Evolutionary conservation across 768 basidiomycete species (phyloP), one percentile per base, ranked within the genome.

Genomic region (Rhodotorula diobovata): DNA sequence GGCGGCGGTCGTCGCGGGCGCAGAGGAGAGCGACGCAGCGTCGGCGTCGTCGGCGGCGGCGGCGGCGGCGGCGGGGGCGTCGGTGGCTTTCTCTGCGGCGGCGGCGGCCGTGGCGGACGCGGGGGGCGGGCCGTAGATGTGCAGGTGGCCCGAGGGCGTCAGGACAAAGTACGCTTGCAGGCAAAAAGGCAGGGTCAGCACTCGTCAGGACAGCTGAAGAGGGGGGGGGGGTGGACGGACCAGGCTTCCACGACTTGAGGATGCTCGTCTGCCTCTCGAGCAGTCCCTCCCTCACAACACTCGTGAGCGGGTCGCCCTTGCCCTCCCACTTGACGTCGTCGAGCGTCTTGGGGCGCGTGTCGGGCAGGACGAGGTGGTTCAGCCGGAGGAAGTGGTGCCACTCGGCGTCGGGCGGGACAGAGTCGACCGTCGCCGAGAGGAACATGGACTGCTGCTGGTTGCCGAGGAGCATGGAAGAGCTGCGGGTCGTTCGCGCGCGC

Each of bases 351-450:
- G 21, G 15, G 1, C 61, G 67, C 15, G 56, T 35, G 9, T 57
- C 56, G 45, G 32, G 48, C 6, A 50, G 53, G 56, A 69, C 50
- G 30, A 64, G 4, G 61, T 71, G 68, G 58, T 75, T 75, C 34
- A 71, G 73, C 18, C 57, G 63, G 58, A 63, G 21, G 43, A 75
- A 75, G 63, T 75, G 66, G 20, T 4, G 16, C 74, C 74, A 75
- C 53, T 75, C 74, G 32, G 68, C 62, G 57, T 71, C 66, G 61
- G 65, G 56, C 7, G 60, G 51, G 34, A 72, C 35, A 0, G 70
- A 68, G 61, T 75, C 74, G 61, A 75, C 70, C 41, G 65, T 64
- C 16, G 74, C 74, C 20, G 70, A 66, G 50, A 75, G 68, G 62
- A 75, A 63, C 66, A 75, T 68, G 25, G 70, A 68, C 30, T 48